Evolutionary conservation across 129 eudicot genomes (phyloP), one percentile per base, ranked within the genome.

Genomic region (Ambrosia trifida): DNA sequence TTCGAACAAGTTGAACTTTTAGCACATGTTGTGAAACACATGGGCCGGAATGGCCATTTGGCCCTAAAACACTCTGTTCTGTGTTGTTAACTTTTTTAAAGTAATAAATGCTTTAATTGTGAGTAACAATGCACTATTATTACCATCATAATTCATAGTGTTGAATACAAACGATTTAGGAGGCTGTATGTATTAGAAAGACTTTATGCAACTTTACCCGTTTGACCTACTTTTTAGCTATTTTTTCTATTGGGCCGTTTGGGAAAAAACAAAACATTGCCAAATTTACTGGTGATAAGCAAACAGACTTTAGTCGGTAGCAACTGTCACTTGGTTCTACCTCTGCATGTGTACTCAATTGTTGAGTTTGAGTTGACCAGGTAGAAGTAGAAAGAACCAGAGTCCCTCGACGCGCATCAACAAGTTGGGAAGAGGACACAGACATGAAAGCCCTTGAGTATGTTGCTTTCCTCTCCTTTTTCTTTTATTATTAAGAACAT

Each of bases 381-480:
- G 87, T 88, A 77, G 99, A 95, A 81, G 91, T 86, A 36, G 99
- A 95, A 86, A 84, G 91, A 72, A 90, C 79, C 77, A 84, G 90
- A 82, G 69, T 81, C 80, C 72, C 97, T 74, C 94, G 97, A 47
- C 96, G 97, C 69, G 75, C 86, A 45, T 95, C 97, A 68, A 52
- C 99, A 32, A 59, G 40, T 70, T 95, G 99, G 99, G 96, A 90
- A 70, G 99, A 95, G 79, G 99, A 95, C 70, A 70, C 88, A 19
- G 99, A 95, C 83, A 95, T 95, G 78, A 95, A 82, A 81, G 84
- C 95, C 74, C 99, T 95, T 3, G 99, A 90, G 99, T 95, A 88
- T 79, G 94, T 64, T 67, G 30, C 36, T 74, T 46, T 11, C 70
- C 20, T 59, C 7, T 33, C 14, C 17, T 3, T 7, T 28, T 61